phyloP scores from a whole-genome alignment of 768 basidiomycete genomes.

The Amanita muscaria region DNA sequence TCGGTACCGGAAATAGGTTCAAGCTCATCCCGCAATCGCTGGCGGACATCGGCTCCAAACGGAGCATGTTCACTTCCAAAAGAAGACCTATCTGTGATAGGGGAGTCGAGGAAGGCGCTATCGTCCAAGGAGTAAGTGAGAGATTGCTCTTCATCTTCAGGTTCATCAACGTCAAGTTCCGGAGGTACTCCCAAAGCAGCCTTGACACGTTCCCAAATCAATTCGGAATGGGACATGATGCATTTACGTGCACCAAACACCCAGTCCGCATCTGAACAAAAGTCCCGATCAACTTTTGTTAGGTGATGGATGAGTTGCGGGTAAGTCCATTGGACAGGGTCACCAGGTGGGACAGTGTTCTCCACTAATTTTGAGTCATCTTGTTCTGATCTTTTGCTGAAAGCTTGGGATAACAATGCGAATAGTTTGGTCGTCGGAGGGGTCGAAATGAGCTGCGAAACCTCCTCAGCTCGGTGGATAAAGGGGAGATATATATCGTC shows the following conservation, averaged over 20 bases:
- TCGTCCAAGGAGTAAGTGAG: constrained; percentile 22
- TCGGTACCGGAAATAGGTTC: background rate
- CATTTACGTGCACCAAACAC: constrained; percentile 65
- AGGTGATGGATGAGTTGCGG: constrained; percentile 62
- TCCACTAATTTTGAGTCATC: constrained; percentile 10
- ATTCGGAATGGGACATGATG: constrained; percentile 67
- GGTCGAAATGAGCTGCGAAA: constrained; percentile 52
- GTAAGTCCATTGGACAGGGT: constrained; percentile 68
- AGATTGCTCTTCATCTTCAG: constrained; percentile 16
- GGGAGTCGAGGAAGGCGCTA: constrained; percentile 39
- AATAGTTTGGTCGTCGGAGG: constrained; percentile 66
- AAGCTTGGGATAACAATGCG: constrained; percentile 64
- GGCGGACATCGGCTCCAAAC: background rate
- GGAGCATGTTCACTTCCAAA: background rate
- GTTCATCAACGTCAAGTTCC: constrained; percentile 62
- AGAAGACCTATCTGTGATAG: constrained; percentile 19
- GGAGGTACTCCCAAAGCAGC: constrained; percentile 82
- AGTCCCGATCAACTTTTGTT: constrained; percentile 49
- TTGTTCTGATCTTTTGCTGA: constrained; percentile 26
- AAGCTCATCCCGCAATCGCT: background rate
- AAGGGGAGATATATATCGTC: constrained; percentile 79
- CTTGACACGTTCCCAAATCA: constrained; percentile 89
- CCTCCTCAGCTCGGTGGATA: constrained; percentile 74
- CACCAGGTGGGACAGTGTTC: constrained; percentile 28
- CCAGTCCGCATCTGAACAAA: constrained; percentile 67